Percentiles rank a stretch among this genome's conserved stretches.
Evolutionary conservation across 495 filamentous ascomycete genomes (phyloP).

Genomic region (Cenococcum geophilum): DNA sequence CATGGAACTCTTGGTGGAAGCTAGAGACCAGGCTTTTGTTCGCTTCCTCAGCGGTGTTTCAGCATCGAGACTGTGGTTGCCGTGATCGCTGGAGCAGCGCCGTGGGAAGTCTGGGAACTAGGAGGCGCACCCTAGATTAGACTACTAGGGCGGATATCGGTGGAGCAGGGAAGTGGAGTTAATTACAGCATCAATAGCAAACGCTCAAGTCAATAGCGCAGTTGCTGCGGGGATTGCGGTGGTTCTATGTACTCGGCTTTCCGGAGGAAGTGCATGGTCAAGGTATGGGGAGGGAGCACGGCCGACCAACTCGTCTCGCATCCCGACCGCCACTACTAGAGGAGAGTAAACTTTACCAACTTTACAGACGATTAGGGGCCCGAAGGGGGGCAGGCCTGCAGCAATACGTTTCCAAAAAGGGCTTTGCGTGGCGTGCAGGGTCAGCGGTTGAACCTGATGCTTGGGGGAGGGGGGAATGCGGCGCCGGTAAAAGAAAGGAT

Average conservation of each 20-base stretch:
- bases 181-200: background rate
- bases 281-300: background rate
- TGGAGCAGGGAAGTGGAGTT: conserved; percentile 3
- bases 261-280: background rate
- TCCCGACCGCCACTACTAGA: background rate
- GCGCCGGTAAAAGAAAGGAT: too few relatives aligned
- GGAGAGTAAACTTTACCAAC: too few relatives aligned
- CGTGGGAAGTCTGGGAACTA: background rate
- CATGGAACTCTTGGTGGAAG: conserved; percentile 23
- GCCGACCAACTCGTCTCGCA: background rate
- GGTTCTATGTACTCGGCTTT: background rate
- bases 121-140: background rate
- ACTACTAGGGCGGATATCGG: background rate
- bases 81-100: conserved; percentile 21
- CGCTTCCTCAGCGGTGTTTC: conserved; percentile 32
- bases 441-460: too few relatives aligned
- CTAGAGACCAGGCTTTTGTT: conserved; percentile 20
- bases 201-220: background rate
- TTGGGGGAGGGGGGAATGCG: too few relatives aligned
- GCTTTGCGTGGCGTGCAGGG: too few relatives aligned
- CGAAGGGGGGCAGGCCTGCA: too few relatives aligned
- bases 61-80: conserved; percentile 26
- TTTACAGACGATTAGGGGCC: too few relatives aligned
- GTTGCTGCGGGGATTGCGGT: conserved; percentile 9
- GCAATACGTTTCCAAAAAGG: too few relatives aligned